Percentiles rank a stretch among this genome's conserved stretches.
Evolutionary conservation across 1,139 yeast genomes (phyloP).

Genomic region (Magnusiomyces paraingens): DNA sequence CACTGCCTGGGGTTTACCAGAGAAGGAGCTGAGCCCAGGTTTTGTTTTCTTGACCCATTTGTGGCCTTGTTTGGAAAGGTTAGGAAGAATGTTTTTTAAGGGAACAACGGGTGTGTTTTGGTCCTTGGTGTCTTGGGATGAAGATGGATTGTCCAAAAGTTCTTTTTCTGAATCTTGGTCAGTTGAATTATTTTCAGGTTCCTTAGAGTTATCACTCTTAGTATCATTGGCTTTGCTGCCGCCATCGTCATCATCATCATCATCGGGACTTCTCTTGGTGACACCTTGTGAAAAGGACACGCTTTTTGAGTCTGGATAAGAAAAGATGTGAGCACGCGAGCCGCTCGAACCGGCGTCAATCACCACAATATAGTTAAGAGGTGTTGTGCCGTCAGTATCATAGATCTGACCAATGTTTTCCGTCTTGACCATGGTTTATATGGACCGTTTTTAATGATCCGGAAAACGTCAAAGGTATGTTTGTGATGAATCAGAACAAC

Average conservation of each 20-base stretch:
- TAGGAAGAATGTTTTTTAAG: conserved; percentile 30
- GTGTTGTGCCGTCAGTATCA: conserved; percentile 36
- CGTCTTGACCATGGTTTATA: neutral
- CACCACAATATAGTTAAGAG: conserved; percentile 75
- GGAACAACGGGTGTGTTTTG: conserved; percentile 7
- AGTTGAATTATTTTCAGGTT: conserved; percentile 6
- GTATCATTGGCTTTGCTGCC: conserved; percentile 25
- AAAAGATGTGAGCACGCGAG: conserved; percentile 73
- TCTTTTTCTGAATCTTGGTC: conserved; percentile 16
- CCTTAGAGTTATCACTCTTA: conserved; percentile 16
- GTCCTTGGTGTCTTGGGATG: conserved; percentile 8
- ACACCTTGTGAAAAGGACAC: neutral
- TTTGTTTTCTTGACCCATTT: conserved; percentile 55
- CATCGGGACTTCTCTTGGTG: conserved; percentile 14
- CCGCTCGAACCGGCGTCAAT: conserved; percentile 98
- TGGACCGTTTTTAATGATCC: neutral
- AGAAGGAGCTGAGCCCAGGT: conserved; percentile 64
- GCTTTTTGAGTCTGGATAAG: conserved; percentile 46
- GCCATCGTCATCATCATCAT: conserved; percentile 18
- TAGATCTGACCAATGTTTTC: conserved; percentile 16
- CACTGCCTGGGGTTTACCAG: conserved; percentile 43
- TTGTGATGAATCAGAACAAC: neutral
- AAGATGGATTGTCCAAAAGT: no score
- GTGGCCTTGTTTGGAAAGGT: conserved; percentile 41
- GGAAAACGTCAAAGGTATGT: neutral